Evolutionary conservation across 225 moss, liverwort and hornwort genomes (phyloP), one percentile per base, ranked within the genome.

Genomic region (Pseudoscleropodium purum): DNA sequence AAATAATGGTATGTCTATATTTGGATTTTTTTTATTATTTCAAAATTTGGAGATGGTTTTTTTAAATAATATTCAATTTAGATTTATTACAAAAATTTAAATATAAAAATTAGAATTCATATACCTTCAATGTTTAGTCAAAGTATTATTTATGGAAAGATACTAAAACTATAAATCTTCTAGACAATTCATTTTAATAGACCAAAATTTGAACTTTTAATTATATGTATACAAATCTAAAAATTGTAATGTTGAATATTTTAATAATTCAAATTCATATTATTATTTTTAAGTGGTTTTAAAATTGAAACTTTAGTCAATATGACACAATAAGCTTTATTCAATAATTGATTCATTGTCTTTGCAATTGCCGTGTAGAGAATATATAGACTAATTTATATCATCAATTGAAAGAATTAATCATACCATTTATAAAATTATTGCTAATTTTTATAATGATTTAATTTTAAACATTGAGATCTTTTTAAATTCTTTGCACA

Each of bases 221-320:
- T 33, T 21, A 33, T 75, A 33, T 49, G 20, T 1, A 20, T 1
- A 19, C 2, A 51, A 33, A 31, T 49, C 7, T 75, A 75, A 31
- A 47, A 51, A 5, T 19, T 51, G 1, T 1, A 7, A 76, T 76
- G 7, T 51, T 33, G 20, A 15, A 33, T 20, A 12, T 34, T 19
- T 43, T 20, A 1, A 49, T 19, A 20, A 31, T 13, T 49, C 19
- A 33, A 76, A 9, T 1, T 75, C 1, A 20, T 11, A 1, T 19
- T 33, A 1, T 19, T 33, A 1, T 19, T 29, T 10, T 3, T 13
- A 0, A 8, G 25, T 26, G 3, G 1, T 15, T 19, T 18, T 17
- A 31, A 49, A 47, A 6, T 49, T 11, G 4, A 49, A 49, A 33
- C 31, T 49, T 10, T 31, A 19, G 1, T 75, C 4, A 31, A 47